Conservation (phyloP, 2,329 filamentous ascomycete genomes). For the Cryphonectria radicalis region DNA sequence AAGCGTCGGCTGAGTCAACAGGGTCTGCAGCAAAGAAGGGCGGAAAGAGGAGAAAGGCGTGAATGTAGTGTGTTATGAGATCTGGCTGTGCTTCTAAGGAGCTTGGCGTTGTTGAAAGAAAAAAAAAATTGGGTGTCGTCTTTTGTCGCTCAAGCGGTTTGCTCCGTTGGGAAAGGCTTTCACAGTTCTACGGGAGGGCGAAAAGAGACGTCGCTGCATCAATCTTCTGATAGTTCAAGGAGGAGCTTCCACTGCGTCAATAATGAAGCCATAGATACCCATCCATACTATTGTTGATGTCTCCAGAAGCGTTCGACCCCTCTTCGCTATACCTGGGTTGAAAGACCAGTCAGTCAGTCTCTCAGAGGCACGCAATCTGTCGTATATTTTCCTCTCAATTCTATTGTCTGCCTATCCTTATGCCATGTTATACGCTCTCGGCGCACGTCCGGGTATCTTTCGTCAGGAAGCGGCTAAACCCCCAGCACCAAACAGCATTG, state of each 20-base stretch:
- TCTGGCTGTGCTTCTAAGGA: neutral
- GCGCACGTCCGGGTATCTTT: slow-evolving; percentile 17
- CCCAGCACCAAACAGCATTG: neutral
- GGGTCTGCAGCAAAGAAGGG: slow-evolving; percentile 44
- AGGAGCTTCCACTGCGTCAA: neutral
- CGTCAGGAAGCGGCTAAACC: slow-evolving; percentile 6
- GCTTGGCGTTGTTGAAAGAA: neutral
- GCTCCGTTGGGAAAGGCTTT: neutral
- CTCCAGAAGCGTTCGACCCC: neutral
- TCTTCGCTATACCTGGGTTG: neutral
- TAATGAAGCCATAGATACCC: slow-evolving; percentile 6
- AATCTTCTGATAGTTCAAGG: neutral
- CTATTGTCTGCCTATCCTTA: neutral
- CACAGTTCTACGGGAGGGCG: neutral
- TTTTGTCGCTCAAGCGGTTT: neutral
- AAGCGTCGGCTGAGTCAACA: slow-evolving; percentile 40
- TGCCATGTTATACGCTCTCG: neutral
- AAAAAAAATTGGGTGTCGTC: neutral
- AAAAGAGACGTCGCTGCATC: neutral
- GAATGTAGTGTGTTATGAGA: slow-evolving; percentile 4
- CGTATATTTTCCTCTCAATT: neutral
- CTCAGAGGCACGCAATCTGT: neutral
- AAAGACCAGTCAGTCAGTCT: neutral
- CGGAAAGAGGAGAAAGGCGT: slow-evolving; percentile 53
- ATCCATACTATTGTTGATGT: neutral